phyloP scores from a whole-genome alignment of 179 eudicot species.

The Dionaea muscipula region DNA sequence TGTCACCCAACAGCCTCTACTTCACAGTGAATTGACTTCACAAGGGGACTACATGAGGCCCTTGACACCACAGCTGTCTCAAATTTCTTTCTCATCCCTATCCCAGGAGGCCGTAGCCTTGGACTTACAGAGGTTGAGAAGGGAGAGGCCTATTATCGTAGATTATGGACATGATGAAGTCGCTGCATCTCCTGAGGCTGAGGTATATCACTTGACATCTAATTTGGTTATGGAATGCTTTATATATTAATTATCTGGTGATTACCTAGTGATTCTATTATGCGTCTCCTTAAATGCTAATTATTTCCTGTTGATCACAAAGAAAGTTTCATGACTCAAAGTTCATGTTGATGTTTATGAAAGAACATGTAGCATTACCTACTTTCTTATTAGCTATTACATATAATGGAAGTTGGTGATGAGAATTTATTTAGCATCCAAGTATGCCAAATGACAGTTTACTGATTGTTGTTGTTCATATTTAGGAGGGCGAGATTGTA shows the following conservation, averaged over 20 bases:
- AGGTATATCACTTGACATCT: slow-evolving; percentile 34
- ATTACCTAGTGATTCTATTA: not conserved
- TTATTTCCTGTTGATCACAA: too few species aligned
- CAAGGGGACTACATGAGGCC: slow-evolving; percentile 20
- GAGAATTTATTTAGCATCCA: not conserved
- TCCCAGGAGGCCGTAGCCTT: slow-evolving; percentile 1
- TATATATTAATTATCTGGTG: not conserved
- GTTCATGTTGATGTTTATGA: too few species aligned
- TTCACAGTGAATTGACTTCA: slow-evolving; percentile 19
- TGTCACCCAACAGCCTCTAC: not conserved
- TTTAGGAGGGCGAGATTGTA: slow-evolving; percentile 57
- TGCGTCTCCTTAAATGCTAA: not conserved
- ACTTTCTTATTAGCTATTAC: too few species aligned
- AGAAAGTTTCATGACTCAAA: too few species aligned
- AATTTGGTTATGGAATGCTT: not conserved
- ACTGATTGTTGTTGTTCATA: not conserved
- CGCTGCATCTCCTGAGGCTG: slow-evolving; percentile 68
- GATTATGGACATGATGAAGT: slow-evolving; percentile 75
- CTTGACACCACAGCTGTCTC: slow-evolving; percentile 30
- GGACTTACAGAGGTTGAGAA: slow-evolving; percentile 16
- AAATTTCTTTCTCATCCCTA: slow-evolving; percentile 4
- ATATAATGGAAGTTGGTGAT: too few species aligned
- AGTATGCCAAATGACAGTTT: not conserved
- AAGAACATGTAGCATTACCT: too few species aligned
- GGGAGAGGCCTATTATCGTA: slow-evolving; percentile 41